Base-by-base conservation (phyloP, 805 yeast genomes). In the Metschnikowia santaceciliae region DNA sequence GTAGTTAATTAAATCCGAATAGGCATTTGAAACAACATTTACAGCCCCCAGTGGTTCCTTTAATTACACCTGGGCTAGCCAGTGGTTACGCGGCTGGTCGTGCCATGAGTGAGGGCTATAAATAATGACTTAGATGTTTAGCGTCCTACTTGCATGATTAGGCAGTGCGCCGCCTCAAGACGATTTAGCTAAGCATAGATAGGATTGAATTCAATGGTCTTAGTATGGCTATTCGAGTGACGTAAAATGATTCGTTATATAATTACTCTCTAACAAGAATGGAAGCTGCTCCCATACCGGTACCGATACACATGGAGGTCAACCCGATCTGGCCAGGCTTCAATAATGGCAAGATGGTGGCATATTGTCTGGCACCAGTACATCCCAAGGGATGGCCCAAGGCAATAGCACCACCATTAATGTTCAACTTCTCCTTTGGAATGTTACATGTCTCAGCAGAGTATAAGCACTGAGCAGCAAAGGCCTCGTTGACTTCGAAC, bases 211-310 rank as follows among this genome's bases (percentile, higher is more conserved):
- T 26, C 30, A 8, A 26, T 26, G 13, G 30, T 11, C 11, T 26
- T 8, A 8, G 1, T 4, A 8, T 26, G 30, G 4, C 30, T 26
- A 10, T 26, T 26, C 11, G 10, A 11, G 11, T 34, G 15, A 19
- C 39, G 40, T 37, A 15, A 11, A 19, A 37, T 52, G n/a, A 3
- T 8, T 26, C 34, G 13, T 40, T 11, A 26, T 8, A 32, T 17
- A 42, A 36, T 66, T 77, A 90, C 75, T 92, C 98, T 62, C 79
- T 86, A 41, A 89, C 78, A 61, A 92, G 79, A 42, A 91, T 76
- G 13, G 92, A 86, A 44, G 98, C 98, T 33, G 97, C 97, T 58
- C 98, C 98, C 96, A 91, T 92, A 61, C 98, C 98, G 34, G 97
- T 90, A 63, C 98, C 98, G 58, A 92, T 84, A 76, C 98, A 92